phyloP scores from a whole-genome alignment of 345 rosid genomes.

The Pelargonium nanum region DNA sequence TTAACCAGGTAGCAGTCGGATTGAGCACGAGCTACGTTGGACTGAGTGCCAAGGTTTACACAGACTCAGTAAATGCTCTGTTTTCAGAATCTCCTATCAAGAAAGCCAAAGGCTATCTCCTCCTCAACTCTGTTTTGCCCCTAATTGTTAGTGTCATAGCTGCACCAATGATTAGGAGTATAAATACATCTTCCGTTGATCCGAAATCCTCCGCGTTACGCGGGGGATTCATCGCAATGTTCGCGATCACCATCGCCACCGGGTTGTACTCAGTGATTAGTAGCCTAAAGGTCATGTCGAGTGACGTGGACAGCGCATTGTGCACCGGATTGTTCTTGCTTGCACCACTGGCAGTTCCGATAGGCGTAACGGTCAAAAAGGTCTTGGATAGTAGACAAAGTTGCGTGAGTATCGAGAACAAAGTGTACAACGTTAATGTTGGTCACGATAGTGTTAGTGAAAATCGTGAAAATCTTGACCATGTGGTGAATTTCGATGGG shows the following conservation, averaged over 20 bases:
- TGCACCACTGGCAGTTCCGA: slow-evolving; percentile 44
- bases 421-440: background rate
- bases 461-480: too few species aligned
- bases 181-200: slow-evolving; percentile 4
- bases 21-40: slow-evolving; percentile 67
- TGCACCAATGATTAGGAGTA: slow-evolving; percentile 29
- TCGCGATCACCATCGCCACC: slow-evolving; percentile 46
- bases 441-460: too few species aligned
- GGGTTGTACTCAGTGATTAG: slow-evolving; percentile 55
- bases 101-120: slow-evolving; percentile 47
- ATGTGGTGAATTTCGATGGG: too few species aligned
- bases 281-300: slow-evolving; percentile 30
- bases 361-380: slow-evolving; percentile 7
- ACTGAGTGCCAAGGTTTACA: slow-evolving; percentile 66
- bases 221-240: slow-evolving; percentile 33
- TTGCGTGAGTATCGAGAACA: background rate
- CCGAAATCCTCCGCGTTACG: too few species aligned
- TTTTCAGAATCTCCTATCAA: slow-evolving; percentile 17
- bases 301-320: slow-evolving; percentile 15
- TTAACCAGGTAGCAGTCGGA: slow-evolving; percentile 72
- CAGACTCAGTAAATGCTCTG: slow-evolving; percentile 40
- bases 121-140: slow-evolving; percentile 55
- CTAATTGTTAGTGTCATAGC: slow-evolving; percentile 26
- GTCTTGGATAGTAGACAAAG: background rate
- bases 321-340: slow-evolving; percentile 31